Evolutionary conservation across 257 asterid species (phyloP).

Genomic region (Solanum chaucha): DNA sequence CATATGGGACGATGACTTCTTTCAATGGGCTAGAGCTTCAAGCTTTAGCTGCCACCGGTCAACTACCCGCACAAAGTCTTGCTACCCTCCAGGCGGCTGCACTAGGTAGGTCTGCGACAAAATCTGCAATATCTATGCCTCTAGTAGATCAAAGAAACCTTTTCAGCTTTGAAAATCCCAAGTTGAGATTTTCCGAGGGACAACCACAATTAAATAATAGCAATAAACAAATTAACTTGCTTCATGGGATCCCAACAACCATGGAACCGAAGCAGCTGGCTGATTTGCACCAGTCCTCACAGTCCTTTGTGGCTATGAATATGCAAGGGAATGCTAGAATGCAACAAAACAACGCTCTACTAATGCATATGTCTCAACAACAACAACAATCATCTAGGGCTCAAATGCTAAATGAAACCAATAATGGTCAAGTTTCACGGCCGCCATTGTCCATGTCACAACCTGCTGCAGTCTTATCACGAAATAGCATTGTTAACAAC

Average conservation of each 20-base stretch:
- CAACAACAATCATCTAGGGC: conserved; percentile 39
- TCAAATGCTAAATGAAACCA: conserved; percentile 30
- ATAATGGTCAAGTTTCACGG: conserved; percentile 22
- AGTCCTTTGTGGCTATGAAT: conserved; percentile 34
- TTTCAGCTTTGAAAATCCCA: conserved; percentile 63
- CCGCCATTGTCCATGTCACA: conserved; percentile 29
- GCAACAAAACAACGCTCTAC: conserved; percentile 22
- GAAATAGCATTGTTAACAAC: conserved; percentile 22
- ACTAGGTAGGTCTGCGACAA: conserved; percentile 39
- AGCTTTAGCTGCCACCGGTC: conserved; percentile 65
- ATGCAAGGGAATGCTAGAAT: conserved; percentile 39
- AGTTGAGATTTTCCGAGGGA: conserved; percentile 39
- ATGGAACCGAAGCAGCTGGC: conserved; percentile 90
- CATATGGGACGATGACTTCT: conserved; percentile 57
- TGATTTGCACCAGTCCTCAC: conserved; percentile 54
- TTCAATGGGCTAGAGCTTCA: conserved; percentile 66
- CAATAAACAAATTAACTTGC: conserved; percentile 48
- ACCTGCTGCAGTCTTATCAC: conserved; percentile 25
- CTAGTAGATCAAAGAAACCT: conserved; percentile 55
- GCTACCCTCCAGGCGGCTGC: conserved; percentile 75
- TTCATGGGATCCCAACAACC: conserved; percentile 79
- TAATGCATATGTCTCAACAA: conserved; percentile 46
- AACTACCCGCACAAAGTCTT: conserved; percentile 62
- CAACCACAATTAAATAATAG: conserved; percentile 32
- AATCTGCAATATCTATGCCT: conserved; percentile 35